These are phyloP conservation scores for Suillus variegatus DNA, from an alignment of 768 basidiomycete genomes.

Conservation along the genomic window DNA sequence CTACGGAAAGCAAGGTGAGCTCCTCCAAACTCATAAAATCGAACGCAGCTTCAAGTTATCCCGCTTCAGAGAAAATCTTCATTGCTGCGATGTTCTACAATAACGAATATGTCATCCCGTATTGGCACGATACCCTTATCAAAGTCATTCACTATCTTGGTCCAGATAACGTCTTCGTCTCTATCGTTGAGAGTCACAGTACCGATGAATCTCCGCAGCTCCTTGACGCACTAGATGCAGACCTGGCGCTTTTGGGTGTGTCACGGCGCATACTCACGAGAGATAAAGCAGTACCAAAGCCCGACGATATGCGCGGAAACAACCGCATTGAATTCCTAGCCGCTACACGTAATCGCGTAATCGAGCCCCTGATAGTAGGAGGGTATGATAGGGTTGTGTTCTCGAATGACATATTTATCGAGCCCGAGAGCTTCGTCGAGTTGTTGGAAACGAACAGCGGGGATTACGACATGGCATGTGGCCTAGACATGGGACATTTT, in stretches of 20 bases:
- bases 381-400: conserved; percentile 42
- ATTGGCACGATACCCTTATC: conserved; percentile 39
- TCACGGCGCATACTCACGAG: conserved; percentile 30
- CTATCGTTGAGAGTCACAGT: conserved; percentile 42
- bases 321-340: conserved; percentile 40
- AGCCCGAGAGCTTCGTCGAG: conserved; percentile 41
- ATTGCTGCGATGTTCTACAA: conserved; percentile 45
- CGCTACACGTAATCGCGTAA: conserved; percentile 40
- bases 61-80: conserved; percentile 30
- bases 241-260: conserved; percentile 26
- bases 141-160: conserved; percentile 42
- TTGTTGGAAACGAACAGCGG: conserved; percentile 39
- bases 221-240: conserved; percentile 26
- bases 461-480: conserved; percentile 46
- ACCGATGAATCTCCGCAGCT: conserved; percentile 33
- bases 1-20: conserved; percentile 11
- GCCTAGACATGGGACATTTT: conserved; percentile 38
- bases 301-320: conserved; percentile 16
- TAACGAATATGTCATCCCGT: conserved; percentile 38
- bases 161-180: conserved; percentile 41
- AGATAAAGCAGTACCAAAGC: conserved; percentile 26
- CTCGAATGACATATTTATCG: conserved; percentile 44
- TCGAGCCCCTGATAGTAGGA: conserved; percentile 42
- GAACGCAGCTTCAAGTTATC: not conserved
- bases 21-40: not conserved